These are phyloP conservation scores for Cordyceps pruinosa DNA, from an alignment of 2,329 filamentous ascomycete species.

Conservation along the genomic window DNA sequence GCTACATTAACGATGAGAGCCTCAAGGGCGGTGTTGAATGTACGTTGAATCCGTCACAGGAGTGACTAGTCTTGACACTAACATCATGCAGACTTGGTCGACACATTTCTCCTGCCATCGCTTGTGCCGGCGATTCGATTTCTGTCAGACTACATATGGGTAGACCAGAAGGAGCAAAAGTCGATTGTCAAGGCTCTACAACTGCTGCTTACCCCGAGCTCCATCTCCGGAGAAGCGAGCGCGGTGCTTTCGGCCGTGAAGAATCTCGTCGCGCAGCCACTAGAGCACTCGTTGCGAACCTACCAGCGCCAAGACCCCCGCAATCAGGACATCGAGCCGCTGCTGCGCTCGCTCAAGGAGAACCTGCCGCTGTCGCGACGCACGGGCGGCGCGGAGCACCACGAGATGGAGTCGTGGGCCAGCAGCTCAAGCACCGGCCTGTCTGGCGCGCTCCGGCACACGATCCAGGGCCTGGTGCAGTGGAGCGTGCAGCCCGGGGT, in stretches of 20 bases:
- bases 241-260: slow-evolving; percentile 65
- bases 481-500: slow-evolving; percentile 57
- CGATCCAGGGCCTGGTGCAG: slow-evolving; percentile 54
- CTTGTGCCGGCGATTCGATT: slow-evolving; percentile 67
- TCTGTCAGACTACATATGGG: slow-evolving; percentile 63
- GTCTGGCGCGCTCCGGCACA: slow-evolving; percentile 49
- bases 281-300: slow-evolving; percentile 60
- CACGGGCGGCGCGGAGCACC: slow-evolving; percentile 54
- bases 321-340: slow-evolving; percentile 61
- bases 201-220: slow-evolving; percentile 62
- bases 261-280: slow-evolving; percentile 60
- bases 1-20: slow-evolving; percentile 59
- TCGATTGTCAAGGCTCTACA: slow-evolving; percentile 66
- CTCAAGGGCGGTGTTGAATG: slow-evolving; percentile 72
- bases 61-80: slow-evolving; percentile 9
- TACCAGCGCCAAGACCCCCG: slow-evolving; percentile 61
- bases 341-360: slow-evolving; percentile 59
- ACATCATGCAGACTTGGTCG: slow-evolving; percentile 55
- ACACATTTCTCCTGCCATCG: slow-evolving; percentile 73
- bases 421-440: slow-evolving; percentile 50
- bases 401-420: slow-evolving; percentile 64
- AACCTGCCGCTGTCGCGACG: slow-evolving; percentile 53
- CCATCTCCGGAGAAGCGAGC: slow-evolving; percentile 64
- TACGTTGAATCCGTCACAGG: slow-evolving; percentile 31
- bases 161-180: slow-evolving; percentile 58